Evolutionary conservation across 2,329 filamentous ascomycete species (phyloP).

Genomic region (Seiridium unicorne): DNA sequence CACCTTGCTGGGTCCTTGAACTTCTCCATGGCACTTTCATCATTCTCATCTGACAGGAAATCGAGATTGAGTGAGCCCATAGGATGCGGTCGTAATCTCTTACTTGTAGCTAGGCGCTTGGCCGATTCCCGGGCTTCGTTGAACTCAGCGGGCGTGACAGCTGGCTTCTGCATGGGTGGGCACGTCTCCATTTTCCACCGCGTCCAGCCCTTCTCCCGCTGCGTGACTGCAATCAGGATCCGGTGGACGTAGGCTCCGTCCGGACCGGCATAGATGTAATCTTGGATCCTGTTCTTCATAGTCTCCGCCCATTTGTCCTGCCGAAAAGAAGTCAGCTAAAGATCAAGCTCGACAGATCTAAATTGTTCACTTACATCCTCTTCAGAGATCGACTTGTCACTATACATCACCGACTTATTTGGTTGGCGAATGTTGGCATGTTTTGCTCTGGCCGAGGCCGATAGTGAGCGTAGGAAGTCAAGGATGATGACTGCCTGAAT

Average conservation of each 20-base stretch:
- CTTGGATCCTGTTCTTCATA: slow-evolving; percentile 76
- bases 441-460: slow-evolving; percentile 77
- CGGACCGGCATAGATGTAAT: slow-evolving; percentile 75
- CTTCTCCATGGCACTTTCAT: slow-evolving; percentile 61
- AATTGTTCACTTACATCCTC: slow-evolving; percentile 68
- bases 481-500: slow-evolving; percentile 93
- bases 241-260: slow-evolving; percentile 94
- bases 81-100: slow-evolving; percentile 65
- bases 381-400: slow-evolving; percentile 70
- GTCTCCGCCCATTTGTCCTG: slow-evolving; percentile 80
- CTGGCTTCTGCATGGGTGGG: slow-evolving; percentile 75
- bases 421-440: slow-evolving; percentile 62
- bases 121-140: slow-evolving; percentile 66
- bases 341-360: too few relatives aligned
- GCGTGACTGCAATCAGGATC: slow-evolving; percentile 94
- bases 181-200: slow-evolving; percentile 97
- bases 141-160: slow-evolving; percentile 69
- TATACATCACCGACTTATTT: slow-evolving; percentile 87
- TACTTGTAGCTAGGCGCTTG: slow-evolving; percentile 66
- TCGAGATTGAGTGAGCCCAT: slow-evolving; percentile 73
- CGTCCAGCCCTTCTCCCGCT: slow-evolving; percentile 97
- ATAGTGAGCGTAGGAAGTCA: slow-evolving; percentile 92
- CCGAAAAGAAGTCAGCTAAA: slow-evolving; percentile 8
- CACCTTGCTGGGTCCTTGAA: slow-evolving; percentile 67
- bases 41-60: slow-evolving; percentile 71